These are phyloP conservation scores for Amanita polypyramis DNA, from an alignment of 768 basidiomycete genomes.

Conservation along the genomic window DNA sequence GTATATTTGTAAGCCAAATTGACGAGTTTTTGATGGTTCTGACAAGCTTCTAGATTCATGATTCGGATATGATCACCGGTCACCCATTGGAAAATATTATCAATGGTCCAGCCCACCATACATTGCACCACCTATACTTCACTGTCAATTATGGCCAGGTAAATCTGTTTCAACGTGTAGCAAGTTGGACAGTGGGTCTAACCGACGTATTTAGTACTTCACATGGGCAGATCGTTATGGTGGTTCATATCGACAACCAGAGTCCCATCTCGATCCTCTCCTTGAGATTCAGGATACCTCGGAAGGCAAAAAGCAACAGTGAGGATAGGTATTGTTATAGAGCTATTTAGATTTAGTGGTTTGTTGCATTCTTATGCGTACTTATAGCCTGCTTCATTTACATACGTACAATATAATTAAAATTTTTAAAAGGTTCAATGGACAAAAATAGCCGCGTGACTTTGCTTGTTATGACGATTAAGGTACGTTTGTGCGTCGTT, in stretches of 20 bases:
- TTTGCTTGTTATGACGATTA: background rate
- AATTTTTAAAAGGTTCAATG: background rate
- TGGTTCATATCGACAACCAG: constrained; percentile 85
- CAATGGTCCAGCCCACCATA: constrained; percentile 98
- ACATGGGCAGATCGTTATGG: constrained; percentile 85
- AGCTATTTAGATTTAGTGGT: background rate
- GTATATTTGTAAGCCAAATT: constrained; percentile 60
- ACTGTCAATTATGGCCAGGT: constrained; percentile 94
- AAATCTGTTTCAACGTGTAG: constrained; percentile 13
- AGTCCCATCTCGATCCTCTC: constrained; percentile 74
- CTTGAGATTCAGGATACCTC: constrained; percentile 44
- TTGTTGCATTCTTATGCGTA: constrained; percentile 2
- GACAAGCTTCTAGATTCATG: constrained; percentile 64
- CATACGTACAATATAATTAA: background rate
- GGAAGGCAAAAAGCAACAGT: constrained; percentile 17
- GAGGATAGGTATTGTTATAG: constrained; percentile 7
- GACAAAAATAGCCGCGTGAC: background rate
- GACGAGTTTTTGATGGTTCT: background rate
- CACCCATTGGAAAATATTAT: constrained; percentile 81
- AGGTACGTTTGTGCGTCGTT: background rate
- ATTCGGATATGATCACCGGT: constrained; percentile 97
- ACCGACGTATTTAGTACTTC: constrained; percentile 65
- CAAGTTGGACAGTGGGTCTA: background rate
- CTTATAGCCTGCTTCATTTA: background rate
- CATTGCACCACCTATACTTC: constrained; percentile 93